These are phyloP conservation scores for Prinsepia uniflora DNA, from an alignment of 306 rosid species.

Conservation along the genomic window DNA sequence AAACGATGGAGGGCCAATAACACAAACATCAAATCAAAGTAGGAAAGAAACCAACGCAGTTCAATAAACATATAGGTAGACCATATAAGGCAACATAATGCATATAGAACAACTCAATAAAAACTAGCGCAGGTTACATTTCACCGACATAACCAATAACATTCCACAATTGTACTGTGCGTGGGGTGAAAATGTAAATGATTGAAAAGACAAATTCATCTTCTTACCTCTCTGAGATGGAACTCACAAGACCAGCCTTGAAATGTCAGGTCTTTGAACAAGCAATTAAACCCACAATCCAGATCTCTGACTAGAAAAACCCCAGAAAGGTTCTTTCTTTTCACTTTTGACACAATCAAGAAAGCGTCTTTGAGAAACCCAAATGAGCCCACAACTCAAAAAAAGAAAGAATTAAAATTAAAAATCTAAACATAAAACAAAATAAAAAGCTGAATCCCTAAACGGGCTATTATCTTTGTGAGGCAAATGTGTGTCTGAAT, in stretches of 20 bases:
- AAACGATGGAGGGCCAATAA: not conserved
- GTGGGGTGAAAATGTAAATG: not conserved
- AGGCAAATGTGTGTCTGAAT: slow-evolving; percentile 51
- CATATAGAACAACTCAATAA: slow-evolving; percentile 20
- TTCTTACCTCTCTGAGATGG: slow-evolving; percentile 27
- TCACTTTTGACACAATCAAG: not conserved
- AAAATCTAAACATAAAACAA: slow-evolving; percentile 31
- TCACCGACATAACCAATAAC: slow-evolving; percentile 13
- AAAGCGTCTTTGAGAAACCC: slow-evolving; percentile 13
- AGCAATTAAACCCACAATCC: slow-evolving; percentile 19
- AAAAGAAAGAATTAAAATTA: slow-evolving; percentile 5
- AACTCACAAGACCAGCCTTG: slow-evolving; percentile 27
- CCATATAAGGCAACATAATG: slow-evolving; percentile 1
- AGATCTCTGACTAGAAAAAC: slow-evolving; percentile 44
- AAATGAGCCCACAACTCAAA: slow-evolving; percentile 27
- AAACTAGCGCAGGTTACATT: not conserved
- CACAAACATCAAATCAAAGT: slow-evolving; percentile 14
- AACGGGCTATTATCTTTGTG: slow-evolving; percentile 8
- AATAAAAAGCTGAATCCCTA: slow-evolving; percentile 10
- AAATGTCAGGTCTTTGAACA: slow-evolving; percentile 66
- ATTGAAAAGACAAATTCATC: not conserved
- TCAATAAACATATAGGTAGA: slow-evolving; percentile 7
- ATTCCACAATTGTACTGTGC: not conserved
- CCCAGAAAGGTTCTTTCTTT: slow-evolving; percentile 4
- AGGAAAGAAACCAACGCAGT: slow-evolving; percentile 12